phyloP scores from a whole-genome alignment of 257 asterid species.

The Plantago major region DNA sequence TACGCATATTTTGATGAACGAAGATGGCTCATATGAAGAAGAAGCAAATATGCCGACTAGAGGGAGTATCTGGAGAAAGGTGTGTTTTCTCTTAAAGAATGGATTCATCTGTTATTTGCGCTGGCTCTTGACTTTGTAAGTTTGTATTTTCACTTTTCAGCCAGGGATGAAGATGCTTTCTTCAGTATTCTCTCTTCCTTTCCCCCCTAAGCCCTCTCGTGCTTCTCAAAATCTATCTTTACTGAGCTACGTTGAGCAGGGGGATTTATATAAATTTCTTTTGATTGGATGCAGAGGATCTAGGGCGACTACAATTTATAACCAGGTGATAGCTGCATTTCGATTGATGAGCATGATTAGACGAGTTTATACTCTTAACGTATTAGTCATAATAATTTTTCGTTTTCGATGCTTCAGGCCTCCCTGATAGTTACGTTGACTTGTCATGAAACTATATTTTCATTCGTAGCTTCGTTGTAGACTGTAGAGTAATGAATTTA shows the following conservation, averaged over 20 bases:
- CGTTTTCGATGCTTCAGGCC: too few species aligned
- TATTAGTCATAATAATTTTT: too few species aligned
- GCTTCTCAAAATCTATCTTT: conserved; percentile 27
- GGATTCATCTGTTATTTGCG: conserved; percentile 2
- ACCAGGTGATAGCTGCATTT: conserved; percentile 18
- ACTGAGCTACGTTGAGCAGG: conserved; percentile 7
- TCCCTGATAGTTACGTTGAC: too few species aligned
- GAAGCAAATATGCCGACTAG: conserved; percentile 43
- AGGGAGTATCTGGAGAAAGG: conserved; percentile 68
- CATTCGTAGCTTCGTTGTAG: too few species aligned
- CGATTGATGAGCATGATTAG: not conserved
- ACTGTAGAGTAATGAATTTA: too few species aligned
- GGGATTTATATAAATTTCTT: conserved; percentile 16
- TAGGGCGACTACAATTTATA: conserved; percentile 24
- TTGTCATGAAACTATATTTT: too few species aligned
- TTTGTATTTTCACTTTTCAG: conserved; percentile 34
- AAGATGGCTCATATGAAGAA: conserved; percentile 60
- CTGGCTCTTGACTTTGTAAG: too few species aligned
- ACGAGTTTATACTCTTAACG: not conserved
- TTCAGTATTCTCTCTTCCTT: conserved; percentile 60
- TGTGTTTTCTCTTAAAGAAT: conserved; percentile 19
- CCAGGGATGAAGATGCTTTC: conserved; percentile 57
- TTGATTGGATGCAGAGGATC: conserved; percentile 27
- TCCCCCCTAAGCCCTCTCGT: conserved; percentile 43
- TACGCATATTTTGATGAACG: conserved; percentile 56